Conservation (phyloP, 2,329 filamentous ascomycete genomes). For the Xylaria sp. region DNA sequence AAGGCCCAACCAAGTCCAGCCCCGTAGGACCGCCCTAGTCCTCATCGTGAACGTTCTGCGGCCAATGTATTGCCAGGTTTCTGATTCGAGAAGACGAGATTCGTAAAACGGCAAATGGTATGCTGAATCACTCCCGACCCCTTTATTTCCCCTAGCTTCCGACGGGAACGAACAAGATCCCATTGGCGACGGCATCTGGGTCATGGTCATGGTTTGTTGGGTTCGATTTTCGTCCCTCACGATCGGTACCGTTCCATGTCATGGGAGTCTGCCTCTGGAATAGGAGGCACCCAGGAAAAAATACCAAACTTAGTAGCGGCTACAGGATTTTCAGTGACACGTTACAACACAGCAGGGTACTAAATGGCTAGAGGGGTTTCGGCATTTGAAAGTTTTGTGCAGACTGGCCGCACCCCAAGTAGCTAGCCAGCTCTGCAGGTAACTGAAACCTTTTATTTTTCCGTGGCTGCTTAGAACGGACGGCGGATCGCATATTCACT, state of each 20-base stretch:
- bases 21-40: conserved; percentile 4
- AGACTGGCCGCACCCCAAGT: conserved; percentile 17
- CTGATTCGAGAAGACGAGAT: conserved; percentile 2
- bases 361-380: conserved; percentile 36
- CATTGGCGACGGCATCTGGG: conserved; percentile 26
- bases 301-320: conserved; percentile 34
- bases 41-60: conserved; percentile 9
- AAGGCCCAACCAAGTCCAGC: conserved; percentile 6
- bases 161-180: conserved; percentile 22
- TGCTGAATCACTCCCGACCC: conserved; percentile 3
- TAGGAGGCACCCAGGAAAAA: conserved; percentile 21
- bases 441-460: conserved; percentile 10
- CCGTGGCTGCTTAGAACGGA: conserved; percentile 20
- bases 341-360: conserved; percentile 43
- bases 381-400: conserved; percentile 38
- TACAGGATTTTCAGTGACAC: conserved; percentile 42
- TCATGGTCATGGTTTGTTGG: conserved; percentile 17
- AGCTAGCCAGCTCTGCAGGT: conserved; percentile 19
- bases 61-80: conserved; percentile 9
- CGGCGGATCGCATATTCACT: conserved; percentile 37
- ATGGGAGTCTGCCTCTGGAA: conserved; percentile 7
- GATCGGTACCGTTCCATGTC: conserved; percentile 21
- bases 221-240: conserved; percentile 24
- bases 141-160: neutral
- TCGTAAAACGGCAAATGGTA: conserved; percentile 26